Evolutionary conservation across 202 grass and related monocot genomes (phyloP), one percentile per base, ranked within the genome.

Genomic region (Setaria viridis): DNA sequence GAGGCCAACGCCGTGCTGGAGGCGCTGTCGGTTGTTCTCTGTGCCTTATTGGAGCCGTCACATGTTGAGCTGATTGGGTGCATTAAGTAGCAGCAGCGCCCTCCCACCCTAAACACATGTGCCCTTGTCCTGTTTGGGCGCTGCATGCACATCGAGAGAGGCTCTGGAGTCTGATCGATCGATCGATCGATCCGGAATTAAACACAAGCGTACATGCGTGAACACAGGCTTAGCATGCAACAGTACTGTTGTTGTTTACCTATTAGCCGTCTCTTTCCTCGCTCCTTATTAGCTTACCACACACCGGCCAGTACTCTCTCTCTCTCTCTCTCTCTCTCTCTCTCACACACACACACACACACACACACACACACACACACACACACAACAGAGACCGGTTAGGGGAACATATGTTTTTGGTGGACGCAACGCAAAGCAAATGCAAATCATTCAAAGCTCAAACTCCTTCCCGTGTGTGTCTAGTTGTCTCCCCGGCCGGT

Each of bases 21-120:
- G 80, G 88, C 81, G 49, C 78, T 98, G 93, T 98, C 89, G 87
- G 91, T 93, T 98, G 78, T 89, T 93, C 85, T 95, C 85, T 89
- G 73, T 93, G 94, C 91, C 86, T 84, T 77, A 87, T 93, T 91
- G 87, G 89, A 90, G 91, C 87, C 48, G 48, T 98, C 93, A 95
- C 91, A 90, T 93, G 93, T 92, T 85, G 83, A 89, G 85, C 62
- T 88, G 89, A 87, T 91, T 88, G 84, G 86, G 63, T 84, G 84
- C 84, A 91, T 93, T 77, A 63, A 91, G 70, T 87, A 77, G 64
- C 78, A n/a, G 77, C 35, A 57, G 60, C 64, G 29, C 21, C 68
- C 46, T 48, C 83, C 64, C 49, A 82, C 84, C 82, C 80, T 90
- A 92, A 83, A 80, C 79, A 86, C 87, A 92, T 97, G 83, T 92